Base-by-base conservation (phyloP, 2,329 filamentous ascomycete species). In the Coleophoma eucalyptorum region DNA sequence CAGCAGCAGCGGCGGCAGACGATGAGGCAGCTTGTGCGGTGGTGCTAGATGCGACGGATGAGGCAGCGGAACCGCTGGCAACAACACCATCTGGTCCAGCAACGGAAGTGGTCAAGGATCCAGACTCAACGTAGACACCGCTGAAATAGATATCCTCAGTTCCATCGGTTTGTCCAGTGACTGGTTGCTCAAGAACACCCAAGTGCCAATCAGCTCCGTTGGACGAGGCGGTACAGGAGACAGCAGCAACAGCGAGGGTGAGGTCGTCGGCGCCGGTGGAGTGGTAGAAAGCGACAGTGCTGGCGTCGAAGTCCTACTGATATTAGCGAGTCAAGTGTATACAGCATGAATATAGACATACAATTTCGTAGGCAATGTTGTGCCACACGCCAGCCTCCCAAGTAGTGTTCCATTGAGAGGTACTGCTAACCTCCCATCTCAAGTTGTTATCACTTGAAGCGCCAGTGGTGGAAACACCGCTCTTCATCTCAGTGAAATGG, bases 401-500 rank as follows among this genome's bases (percentile, higher is more conserved):
- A 54, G 79, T 72, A 1, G 76, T 74, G 59, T 77, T 79, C 84
- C 85, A 90, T 59, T 87, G 71, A 46, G 76, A 78, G 58, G 76
- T 69, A 15, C 82, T 77, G 53, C 75, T 74, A 10, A 83, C 80
- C 67, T 81, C 79, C 83, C 85, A 90, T 58, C 81, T 79, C 55
- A 89, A 72, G 56, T 88, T 72, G 31, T 75, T 69, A 53, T 79
- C 73, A 18, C 65, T 51, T 66, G 20, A 16, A 44, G 20, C 20
- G 10, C 26, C 26, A 8, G 26, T 26, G 26, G 26, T 26, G 20
- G 42, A 33, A 11, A 12, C 21, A n/a, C 86, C 86, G 51, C 80
- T 81, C 72, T 89, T 89, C 65, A 90, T 69, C 72, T 89, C 86
- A 12, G 85, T 89, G 68, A 89, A 89, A 69, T 89, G 86, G 65